phyloP scores from a whole-genome alignment of 495 filamentous ascomycete species.

The Daldinia concentrica region DNA sequence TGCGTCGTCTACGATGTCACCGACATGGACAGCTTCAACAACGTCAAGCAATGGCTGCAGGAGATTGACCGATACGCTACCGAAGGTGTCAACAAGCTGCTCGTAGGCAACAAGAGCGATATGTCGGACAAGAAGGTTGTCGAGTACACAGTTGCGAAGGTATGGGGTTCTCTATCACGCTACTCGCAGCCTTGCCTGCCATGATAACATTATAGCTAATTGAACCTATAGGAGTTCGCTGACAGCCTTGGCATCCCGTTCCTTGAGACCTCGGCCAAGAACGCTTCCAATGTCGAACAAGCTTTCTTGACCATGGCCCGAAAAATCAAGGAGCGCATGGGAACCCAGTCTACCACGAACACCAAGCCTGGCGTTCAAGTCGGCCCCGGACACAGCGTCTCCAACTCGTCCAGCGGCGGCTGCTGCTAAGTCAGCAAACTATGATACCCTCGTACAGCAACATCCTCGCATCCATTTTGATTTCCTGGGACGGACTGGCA shows the following conservation, averaged over 20 bases:
- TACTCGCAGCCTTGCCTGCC: background rate
- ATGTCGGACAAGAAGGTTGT: constrained; percentile 99
- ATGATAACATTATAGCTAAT: constrained; percentile 33
- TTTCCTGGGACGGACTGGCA: constrained; percentile 90
- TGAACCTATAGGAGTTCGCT: constrained; percentile 82
- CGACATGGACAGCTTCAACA: constrained; percentile 99
- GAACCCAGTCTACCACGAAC: constrained; percentile 90
- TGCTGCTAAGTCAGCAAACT: constrained; percentile 79
- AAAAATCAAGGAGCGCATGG: constrained; percentile 99
- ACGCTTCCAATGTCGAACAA: constrained; percentile 98
- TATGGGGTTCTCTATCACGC: constrained; percentile 51
- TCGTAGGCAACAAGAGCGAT: constrained; percentile 99
- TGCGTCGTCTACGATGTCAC: constrained; percentile 99
- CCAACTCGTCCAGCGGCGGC: constrained; percentile 86
- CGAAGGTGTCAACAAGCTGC: constrained; percentile 98
- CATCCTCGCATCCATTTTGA: constrained; percentile 52
- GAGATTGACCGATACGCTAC: constrained; percentile 99
- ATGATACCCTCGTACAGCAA: constrained; percentile 46
- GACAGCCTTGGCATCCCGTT: constrained; percentile 99
- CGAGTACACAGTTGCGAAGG: constrained; percentile 99
- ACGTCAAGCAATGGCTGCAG: constrained; percentile 99
- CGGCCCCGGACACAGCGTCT: constrained; percentile 90
- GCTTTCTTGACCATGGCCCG: constrained; percentile 99
- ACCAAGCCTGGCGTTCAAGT: constrained; percentile 98
- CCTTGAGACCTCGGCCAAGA: constrained; percentile 99